phyloP scores from a whole-genome alignment of 2,329 filamentous ascomycete species.

The Xenosphaeropsis pyriputrescens region DNA sequence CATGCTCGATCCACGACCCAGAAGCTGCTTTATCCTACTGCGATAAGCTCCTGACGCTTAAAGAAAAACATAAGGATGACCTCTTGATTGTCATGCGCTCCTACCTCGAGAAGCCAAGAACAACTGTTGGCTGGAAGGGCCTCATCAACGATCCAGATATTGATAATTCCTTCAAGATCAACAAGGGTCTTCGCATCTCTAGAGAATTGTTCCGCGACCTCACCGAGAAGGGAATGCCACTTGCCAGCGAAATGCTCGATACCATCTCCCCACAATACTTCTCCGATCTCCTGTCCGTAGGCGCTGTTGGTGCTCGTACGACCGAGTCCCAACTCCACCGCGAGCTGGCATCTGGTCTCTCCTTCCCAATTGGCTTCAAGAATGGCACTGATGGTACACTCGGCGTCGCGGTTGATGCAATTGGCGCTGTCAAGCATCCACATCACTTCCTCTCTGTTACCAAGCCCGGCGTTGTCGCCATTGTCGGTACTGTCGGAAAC shows the following conservation, averaged over 20 bases:
- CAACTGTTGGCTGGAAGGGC: conserved; percentile 97
- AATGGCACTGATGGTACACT: conserved; percentile 92
- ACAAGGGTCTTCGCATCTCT: conserved; percentile 81
- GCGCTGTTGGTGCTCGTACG: conserved; percentile 88
- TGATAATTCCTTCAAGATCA: conserved; percentile 97
- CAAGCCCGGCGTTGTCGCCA: conserved; percentile 88
- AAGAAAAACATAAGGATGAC: conserved; percentile 79
- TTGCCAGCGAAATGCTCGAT: conserved; percentile 95
- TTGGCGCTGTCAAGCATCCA: conserved; percentile 79
- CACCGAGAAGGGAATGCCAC: conserved; percentile 83
- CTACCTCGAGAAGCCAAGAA: conserved; percentile 96
- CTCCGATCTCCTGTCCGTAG: conserved; percentile 79
- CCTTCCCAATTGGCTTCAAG: conserved; percentile 98
- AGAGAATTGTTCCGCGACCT: conserved; percentile 88
- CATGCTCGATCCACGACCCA: conserved; percentile 96
- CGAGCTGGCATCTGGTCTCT: conserved; percentile 83
- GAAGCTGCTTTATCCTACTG: conserved; percentile 86
- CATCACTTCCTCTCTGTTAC: conserved; percentile 97
- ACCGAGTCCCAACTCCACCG: conserved; percentile 94
- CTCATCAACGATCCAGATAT: conserved; percentile 98
- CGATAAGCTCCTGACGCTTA: conserved; percentile 63
- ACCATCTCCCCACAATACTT: conserved; percentile 97
- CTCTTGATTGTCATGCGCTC: conserved; percentile 93
- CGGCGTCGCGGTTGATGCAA: conserved; percentile 85
- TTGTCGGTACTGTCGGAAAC: conserved; percentile 88